phyloP scores from a whole-genome alignment of 306 rosid species.

The Trifolium pratense region DNA sequence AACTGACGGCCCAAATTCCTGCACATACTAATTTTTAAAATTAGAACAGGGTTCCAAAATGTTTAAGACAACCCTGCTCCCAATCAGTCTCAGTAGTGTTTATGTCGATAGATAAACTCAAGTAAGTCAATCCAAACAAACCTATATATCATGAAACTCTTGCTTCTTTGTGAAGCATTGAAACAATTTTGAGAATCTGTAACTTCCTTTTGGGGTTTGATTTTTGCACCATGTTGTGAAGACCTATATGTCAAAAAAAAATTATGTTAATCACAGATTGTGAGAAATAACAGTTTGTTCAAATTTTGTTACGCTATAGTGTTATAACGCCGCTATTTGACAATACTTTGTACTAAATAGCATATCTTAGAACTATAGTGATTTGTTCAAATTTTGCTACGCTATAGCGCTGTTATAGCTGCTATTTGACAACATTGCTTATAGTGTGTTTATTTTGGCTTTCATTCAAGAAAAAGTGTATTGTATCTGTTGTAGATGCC shows the following conservation, averaged over 20 bases:
- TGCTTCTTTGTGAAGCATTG: constrained; percentile 22
- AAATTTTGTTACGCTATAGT: background rate
- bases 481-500: background rate
- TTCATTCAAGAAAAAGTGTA: background rate
- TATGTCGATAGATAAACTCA: background rate
- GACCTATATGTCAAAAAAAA: constrained; percentile 18
- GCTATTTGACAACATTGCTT: background rate
- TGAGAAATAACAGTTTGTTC: background rate
- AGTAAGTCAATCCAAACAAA: background rate
- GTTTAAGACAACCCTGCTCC: too few relatives aligned
- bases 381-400: background rate
- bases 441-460: background rate
- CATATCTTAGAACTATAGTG: background rate
- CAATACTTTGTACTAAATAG: background rate
- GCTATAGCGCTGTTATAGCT: background rate
- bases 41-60: too few relatives aligned
- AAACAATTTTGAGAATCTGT: constrained; percentile 5
- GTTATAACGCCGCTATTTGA: background rate
- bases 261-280: background rate
- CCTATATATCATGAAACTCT: background rate
- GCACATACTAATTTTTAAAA: too few relatives aligned
- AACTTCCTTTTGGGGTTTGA: constrained; percentile 22
- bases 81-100: too few relatives aligned
- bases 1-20: too few relatives aligned
- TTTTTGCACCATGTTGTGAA: constrained; percentile 37